Conservation (phyloP, 768 basidiomycete genomes). For the Asterophora lycoperdoides region DNA sequence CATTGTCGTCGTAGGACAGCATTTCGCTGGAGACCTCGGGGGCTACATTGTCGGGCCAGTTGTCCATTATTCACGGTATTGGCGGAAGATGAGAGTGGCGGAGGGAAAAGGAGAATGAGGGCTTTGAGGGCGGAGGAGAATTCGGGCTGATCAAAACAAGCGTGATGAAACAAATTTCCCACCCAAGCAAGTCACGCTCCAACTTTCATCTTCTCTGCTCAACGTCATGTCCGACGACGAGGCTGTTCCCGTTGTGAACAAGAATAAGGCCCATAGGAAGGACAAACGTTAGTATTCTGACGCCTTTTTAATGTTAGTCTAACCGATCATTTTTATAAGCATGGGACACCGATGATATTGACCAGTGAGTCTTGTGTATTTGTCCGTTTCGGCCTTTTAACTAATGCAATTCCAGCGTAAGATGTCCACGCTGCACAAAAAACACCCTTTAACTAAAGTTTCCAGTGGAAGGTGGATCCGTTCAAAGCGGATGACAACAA, state of each 20-base stretch:
- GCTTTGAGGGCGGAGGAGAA: conserved; percentile 7
- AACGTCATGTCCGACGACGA: conserved; percentile 41
- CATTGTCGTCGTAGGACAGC: conserved; percentile 53
- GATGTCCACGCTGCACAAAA: conserved; percentile 11
- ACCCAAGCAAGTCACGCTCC: conserved; percentile 4
- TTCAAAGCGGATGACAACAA: conserved; percentile 76
- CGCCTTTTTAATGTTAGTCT: conserved; percentile 9
- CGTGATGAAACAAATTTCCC: conserved; percentile 8
- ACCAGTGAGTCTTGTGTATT: conserved; percentile 67
- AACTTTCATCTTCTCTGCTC: conserved; percentile 4
- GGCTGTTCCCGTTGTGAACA: conserved; percentile 48
- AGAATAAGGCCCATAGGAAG: conserved; percentile 88
- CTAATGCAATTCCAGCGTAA: conserved; percentile 37
- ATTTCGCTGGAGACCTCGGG: conserved; percentile 25
- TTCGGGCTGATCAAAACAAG: conserved; percentile 3
- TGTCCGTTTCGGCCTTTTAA: conserved; percentile 1
- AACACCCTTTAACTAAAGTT: neutral
- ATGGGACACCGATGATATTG: conserved; percentile 99
- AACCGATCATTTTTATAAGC: conserved; percentile 50
- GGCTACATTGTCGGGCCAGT: conserved; percentile 31
- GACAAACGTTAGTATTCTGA: conserved; percentile 77
- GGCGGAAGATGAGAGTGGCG: conserved; percentile 7
- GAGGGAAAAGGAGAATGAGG: conserved; percentile 1
- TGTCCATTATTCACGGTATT: conserved; percentile 41
- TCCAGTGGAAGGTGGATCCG: conserved; percentile 83